These are phyloP conservation scores for Trichoderma hamatum DNA, from an alignment of 2,329 filamentous ascomycete genomes.

Conservation along the genomic window DNA sequence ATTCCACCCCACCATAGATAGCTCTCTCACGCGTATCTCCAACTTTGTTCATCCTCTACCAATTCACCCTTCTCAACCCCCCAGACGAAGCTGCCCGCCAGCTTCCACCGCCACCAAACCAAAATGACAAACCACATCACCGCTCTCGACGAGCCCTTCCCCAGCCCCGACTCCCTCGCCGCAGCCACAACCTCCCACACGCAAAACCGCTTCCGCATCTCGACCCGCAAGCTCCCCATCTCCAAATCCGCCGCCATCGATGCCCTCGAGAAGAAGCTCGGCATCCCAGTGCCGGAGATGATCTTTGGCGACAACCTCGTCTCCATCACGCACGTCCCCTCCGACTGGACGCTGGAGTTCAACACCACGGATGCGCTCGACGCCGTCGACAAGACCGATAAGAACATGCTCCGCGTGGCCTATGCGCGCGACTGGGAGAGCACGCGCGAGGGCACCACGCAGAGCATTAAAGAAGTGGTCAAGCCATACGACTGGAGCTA, in stretches of 20 bases:
- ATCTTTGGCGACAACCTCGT: conserved; percentile 97
- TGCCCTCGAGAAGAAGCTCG: conserved; percentile 74
- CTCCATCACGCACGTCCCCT: conserved; percentile 69
- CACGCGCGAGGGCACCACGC: conserved; percentile 71
- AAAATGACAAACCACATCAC: conserved; percentile 45
- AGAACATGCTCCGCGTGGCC: conserved; percentile 88
- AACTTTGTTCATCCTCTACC: not conserved
- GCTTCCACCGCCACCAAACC: conserved; percentile 24
- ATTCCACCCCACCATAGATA: conserved; percentile 26
- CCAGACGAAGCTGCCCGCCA: conserved; percentile 16
- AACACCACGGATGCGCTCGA: conserved; percentile 86
- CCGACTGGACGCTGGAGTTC: conserved; percentile 80
- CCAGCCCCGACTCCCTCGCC: conserved; percentile 52
- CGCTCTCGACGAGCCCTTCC: conserved; percentile 57
- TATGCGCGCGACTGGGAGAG: conserved; percentile 85
- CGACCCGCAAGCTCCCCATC: conserved; percentile 89
- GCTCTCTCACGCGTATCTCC: conserved; percentile 2
- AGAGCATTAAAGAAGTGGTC: conserved; percentile 89
- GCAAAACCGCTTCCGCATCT: conserved; percentile 72
- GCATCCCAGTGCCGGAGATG: conserved; percentile 95
- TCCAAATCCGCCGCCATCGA: conserved; percentile 91
- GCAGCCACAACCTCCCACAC: conserved; percentile 59
- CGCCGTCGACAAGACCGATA: conserved; percentile 89
- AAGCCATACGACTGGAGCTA: conserved; percentile 99
- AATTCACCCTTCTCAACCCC: conserved; percentile 11